Evolutionary conservation across 2,329 filamentous ascomycete species (phyloP).

Genomic region (Aspergillus sp.): DNA sequence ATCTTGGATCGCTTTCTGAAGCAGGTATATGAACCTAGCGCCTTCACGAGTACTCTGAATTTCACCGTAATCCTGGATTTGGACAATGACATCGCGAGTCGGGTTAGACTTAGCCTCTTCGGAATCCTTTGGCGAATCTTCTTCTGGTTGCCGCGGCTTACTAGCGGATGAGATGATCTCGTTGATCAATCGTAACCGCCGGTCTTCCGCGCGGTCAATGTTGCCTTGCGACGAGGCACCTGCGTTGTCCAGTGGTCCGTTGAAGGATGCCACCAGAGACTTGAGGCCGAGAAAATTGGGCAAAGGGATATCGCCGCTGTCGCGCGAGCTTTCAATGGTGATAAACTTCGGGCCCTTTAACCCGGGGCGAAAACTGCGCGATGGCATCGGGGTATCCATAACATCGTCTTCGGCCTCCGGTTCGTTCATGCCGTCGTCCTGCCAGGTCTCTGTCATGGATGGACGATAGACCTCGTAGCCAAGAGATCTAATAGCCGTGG

Average conservation of each 20-base stretch:
- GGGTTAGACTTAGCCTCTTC: constrained; percentile 6
- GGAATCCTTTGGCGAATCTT: background rate
- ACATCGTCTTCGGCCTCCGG: constrained; percentile 43
- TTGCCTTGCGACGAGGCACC: constrained; percentile 15
- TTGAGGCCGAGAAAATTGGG: constrained; percentile 31
- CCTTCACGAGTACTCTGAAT: constrained; percentile 69
- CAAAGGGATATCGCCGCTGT: constrained; percentile 30
- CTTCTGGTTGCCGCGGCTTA: constrained; percentile 9
- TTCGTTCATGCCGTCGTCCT: constrained; percentile 48
- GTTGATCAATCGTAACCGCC: constrained; percentile 34
- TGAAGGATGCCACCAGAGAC: constrained; percentile 31
- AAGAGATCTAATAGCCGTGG: constrained; percentile 41
- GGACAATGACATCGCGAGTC: constrained; percentile 61
- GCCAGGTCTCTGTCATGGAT: constrained; percentile 26
- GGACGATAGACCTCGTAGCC: constrained; percentile 55
- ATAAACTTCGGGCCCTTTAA: constrained; percentile 28
- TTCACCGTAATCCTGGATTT: constrained; percentile 77
- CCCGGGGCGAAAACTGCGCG: constrained; percentile 19
- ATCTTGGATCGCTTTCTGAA: constrained; percentile 70
- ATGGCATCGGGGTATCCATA: constrained; percentile 14
- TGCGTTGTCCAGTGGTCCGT: constrained; percentile 22
- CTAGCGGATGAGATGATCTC: constrained; percentile 30
- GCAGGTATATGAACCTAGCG: constrained; percentile 63
- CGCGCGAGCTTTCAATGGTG: constrained; percentile 31
- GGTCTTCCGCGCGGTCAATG: constrained; percentile 25